phyloP scores from a whole-genome alignment of 257 asterid genomes.

The Solanum corneliomulleri region DNA sequence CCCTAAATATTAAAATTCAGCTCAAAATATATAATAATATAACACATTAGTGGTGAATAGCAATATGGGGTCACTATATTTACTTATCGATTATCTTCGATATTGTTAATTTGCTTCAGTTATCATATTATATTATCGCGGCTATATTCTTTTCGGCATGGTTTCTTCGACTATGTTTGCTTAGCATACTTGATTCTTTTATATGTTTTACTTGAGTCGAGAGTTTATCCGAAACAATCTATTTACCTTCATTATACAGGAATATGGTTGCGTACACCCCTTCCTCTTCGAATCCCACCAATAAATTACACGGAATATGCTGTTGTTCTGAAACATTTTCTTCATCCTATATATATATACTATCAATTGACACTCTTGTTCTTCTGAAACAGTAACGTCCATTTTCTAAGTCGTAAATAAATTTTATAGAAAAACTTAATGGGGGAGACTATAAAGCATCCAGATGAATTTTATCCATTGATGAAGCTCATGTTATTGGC shows the following conservation, averaged over 20 bases:
- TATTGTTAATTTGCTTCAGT: too few relatives aligned
- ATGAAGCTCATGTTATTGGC: conserved; percentile 59
- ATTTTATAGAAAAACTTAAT: not conserved
- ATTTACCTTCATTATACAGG: too few relatives aligned
- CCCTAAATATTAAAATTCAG: not conserved
- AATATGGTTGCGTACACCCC: too few relatives aligned
- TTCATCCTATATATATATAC: not conserved
- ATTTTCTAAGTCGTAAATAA: not conserved
- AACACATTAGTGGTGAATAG: not conserved
- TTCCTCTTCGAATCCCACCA: too few relatives aligned
- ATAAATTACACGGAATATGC: not conserved
- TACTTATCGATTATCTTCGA: accelerated
- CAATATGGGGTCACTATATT: not conserved
- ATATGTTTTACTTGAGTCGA: too few relatives aligned
- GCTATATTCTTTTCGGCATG: not conserved
- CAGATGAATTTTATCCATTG: conserved; percentile 76
- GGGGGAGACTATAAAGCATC: conserved; percentile 62
- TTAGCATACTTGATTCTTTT: too few relatives aligned
- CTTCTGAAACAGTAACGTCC: not conserved
- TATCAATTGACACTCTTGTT: not conserved
- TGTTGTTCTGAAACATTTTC: too few relatives aligned
- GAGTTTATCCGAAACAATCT: too few relatives aligned
- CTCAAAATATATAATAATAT: not conserved
- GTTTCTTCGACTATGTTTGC: too few relatives aligned
- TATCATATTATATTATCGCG: too few relatives aligned